phyloP scores from a whole-genome alignment of 1,284 basidiomycete genomes.

The Coriolopsis trogii region DNA sequence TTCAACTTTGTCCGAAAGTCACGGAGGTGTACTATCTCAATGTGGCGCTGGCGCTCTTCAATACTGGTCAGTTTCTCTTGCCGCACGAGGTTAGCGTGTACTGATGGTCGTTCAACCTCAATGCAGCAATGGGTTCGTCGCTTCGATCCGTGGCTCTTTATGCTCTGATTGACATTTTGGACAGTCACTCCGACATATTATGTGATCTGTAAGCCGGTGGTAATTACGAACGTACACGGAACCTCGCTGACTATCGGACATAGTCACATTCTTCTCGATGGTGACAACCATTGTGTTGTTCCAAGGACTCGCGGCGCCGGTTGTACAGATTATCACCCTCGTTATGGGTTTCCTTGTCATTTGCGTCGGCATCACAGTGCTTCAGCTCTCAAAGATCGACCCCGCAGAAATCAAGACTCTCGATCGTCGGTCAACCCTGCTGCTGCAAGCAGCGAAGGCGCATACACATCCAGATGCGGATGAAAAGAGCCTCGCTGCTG shows the following conservation, averaged over 20 bases:
- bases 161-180: slow-evolving; percentile 19
- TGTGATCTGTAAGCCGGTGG: slow-evolving; percentile 65
- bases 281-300: slow-evolving; percentile 88
- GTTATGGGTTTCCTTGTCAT: slow-evolving; percentile 91
- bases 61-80: slow-evolving; percentile 68
- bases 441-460: slow-evolving; percentile 75
- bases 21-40: slow-evolving; percentile 97
- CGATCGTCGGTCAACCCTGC: slow-evolving; percentile 84
- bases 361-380: slow-evolving; percentile 88
- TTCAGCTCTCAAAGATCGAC: slow-evolving; percentile 96
- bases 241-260: background rate
- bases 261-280: slow-evolving; percentile 88
- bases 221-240: background rate
- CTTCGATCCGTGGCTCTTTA: background rate
- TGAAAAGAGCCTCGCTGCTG: slow-evolving; percentile 55
- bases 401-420: slow-evolving; percentile 74
- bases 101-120: too few species aligned
- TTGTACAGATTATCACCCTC: slow-evolving; percentile 82
- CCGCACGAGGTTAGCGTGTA: too few species aligned
- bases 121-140: slow-evolving; percentile 72
- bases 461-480: slow-evolving; percentile 65
- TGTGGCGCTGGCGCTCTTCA: slow-evolving; percentile 95
- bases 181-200: slow-evolving; percentile 89
- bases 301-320: slow-evolving; percentile 85
- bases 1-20: slow-evolving; percentile 45